phyloP scores from a whole-genome alignment of 805 yeast genomes.

The Hanseniaspora lindneri region DNA sequence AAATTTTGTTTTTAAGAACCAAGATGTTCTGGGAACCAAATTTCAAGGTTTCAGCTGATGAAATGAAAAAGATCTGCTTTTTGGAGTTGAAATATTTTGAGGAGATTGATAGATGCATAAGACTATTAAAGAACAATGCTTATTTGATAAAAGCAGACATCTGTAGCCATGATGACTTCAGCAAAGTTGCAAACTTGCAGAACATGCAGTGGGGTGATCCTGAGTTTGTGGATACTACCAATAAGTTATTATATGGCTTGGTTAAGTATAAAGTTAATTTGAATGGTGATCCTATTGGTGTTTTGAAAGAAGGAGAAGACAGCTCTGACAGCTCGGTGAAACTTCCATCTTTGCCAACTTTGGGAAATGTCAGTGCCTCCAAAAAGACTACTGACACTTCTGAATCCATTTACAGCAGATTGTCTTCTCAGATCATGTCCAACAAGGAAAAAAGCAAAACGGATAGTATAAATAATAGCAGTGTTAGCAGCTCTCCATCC shows the following conservation, averaged over 20 bases:
- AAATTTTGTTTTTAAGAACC: conserved; percentile 44
- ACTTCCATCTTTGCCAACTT: conserved; percentile 8
- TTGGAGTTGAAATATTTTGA: conserved; percentile 39
- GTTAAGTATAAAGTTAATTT: conserved; percentile 7
- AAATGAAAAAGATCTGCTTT: conserved; percentile 35
- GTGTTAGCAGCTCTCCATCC: not conserved
- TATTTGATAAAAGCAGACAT: conserved; percentile 6
- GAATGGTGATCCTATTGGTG: conserved; percentile 9
- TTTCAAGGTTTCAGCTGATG: conserved; percentile 46
- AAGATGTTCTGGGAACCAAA: conserved; percentile 51
- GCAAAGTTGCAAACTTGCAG: conserved; percentile 6
- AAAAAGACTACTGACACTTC: not conserved
- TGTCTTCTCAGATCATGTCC: conserved; percentile 1
- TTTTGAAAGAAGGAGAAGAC: conserved; percentile 3
- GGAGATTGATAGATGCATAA: conserved; percentile 29
- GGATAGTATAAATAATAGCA: not conserved
- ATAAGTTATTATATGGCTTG: not conserved
- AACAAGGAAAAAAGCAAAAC: conserved; percentile 6
- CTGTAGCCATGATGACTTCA: conserved; percentile 9
- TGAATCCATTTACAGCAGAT: conserved; percentile 4
- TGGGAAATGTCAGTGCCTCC: not conserved
- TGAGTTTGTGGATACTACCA: not conserved
- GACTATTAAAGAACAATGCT: conserved; percentile 21
- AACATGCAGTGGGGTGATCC: conserved; percentile 14
- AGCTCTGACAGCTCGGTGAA: not conserved